Percentiles rank a stretch among this genome's conserved stretches.
These are phyloP conservation scores for Annulohypoxylon stygium DNA, from an alignment of 495 filamentous ascomycete genomes.

Conservation along the genomic window DNA sequence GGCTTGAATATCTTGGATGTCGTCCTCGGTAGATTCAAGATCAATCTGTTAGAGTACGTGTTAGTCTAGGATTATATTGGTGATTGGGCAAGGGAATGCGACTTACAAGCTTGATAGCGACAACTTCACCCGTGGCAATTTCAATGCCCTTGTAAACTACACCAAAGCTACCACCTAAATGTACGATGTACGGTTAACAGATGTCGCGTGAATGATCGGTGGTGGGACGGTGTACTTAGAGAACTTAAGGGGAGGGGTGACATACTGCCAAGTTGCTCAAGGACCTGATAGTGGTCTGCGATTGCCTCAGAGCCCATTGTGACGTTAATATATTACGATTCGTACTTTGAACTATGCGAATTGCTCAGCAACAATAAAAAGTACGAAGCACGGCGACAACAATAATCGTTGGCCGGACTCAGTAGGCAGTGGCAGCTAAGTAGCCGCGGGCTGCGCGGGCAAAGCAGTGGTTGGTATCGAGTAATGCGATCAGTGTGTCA, in stretches of 20 bases:
- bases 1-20: conserved; percentile 97
- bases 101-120: conserved; percentile 90
- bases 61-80: conserved; percentile 31
- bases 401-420: conserved; percentile 2
- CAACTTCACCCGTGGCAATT: conserved; percentile 83
- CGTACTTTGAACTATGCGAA: background rate
- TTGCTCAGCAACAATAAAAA: background rate
- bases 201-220: background rate
- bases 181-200: conserved; percentile 26
- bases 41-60: conserved; percentile 76
- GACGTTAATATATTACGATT: conserved; percentile 3
- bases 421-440: conserved; percentile 14
- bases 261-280: conserved; percentile 94
- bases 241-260: conserved; percentile 40
- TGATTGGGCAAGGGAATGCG: background rate
- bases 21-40: conserved; percentile 96
- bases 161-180: conserved; percentile 89
- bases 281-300: conserved; percentile 85
- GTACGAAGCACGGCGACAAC: conserved; percentile 9
- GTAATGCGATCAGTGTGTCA: conserved; percentile 4
- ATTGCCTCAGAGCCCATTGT: conserved; percentile 73
- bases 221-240: background rate
- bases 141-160: conserved; percentile 97
- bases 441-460: conserved; percentile 5
- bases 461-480: conserved; percentile 3